A percentile compares a stretch with the other conserved stretches of the same genome.
These are phyloP conservation scores for Ophiostoma fasciatum DNA, from an alignment of 2,329 filamentous ascomycete genomes.

Conservation along the genomic window DNA sequence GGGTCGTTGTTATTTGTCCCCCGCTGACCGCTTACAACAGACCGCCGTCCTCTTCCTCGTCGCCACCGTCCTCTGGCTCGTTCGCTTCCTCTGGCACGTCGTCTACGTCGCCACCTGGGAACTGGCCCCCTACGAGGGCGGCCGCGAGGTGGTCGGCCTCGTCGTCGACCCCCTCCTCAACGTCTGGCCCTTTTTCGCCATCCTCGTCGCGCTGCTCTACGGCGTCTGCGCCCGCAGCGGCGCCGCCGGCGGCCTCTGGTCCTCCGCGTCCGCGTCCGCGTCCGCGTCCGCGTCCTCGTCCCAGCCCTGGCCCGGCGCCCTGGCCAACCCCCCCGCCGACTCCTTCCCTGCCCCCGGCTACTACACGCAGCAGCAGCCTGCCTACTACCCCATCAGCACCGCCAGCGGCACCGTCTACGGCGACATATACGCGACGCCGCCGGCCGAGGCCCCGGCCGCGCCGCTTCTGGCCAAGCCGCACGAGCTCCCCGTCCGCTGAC, in stretches of 20 bases:
- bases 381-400: background rate
- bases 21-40: conserved; percentile 1
- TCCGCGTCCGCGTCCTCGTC: background rate
- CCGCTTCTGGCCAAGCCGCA: too few relatives aligned
- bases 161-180: conserved; percentile 12
- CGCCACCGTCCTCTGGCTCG: conserved; percentile 18
- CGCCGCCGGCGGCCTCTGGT: conserved; percentile 16
- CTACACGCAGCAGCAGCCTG: background rate
- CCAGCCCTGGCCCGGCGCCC: background rate
- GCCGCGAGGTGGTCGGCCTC: too few relatives aligned
- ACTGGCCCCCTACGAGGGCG: background rate
- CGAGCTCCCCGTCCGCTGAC: too few relatives aligned
- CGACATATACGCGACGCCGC: background rate
- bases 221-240: conserved; percentile 12
- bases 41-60: conserved; percentile 20
- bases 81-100: conserved; percentile 12
- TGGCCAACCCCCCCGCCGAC: too few relatives aligned
- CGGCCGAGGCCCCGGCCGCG: too few relatives aligned
- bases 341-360: too few relatives aligned
- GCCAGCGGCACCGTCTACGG: too few relatives aligned
- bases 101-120: conserved; percentile 7
- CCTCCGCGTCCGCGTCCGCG: conserved; percentile 11
- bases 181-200: conserved; percentile 10
- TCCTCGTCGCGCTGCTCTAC: conserved; percentile 13
- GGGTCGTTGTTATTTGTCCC: too few relatives aligned